Evolutionary conservation across 805 yeast species (phyloP), one percentile per base, ranked within the genome.

Genomic region (Candida quercuum): DNA sequence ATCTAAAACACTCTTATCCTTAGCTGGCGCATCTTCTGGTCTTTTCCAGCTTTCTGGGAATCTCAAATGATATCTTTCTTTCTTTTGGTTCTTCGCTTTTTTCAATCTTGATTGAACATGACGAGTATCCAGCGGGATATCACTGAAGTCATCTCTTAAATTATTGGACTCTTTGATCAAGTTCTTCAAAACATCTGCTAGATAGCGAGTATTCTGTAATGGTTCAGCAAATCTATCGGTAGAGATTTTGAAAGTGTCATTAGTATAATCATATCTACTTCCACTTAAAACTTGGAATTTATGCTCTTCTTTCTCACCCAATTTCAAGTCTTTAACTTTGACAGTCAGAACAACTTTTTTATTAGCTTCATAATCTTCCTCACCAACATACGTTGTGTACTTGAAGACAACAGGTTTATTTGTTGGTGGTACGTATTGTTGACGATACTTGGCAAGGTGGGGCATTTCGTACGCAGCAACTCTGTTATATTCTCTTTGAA

Each of bases 391-490:
- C 29, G 83, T 78, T 14, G 85, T 76, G 64, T 80, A 89, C 48
- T 79, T 76, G 54, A 83, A 84, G 27, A 67, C 66, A 28, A 88
- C 65, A 5, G 88, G 87, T 14, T 52, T 55, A 10, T 49, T 47
- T 6, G 68, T 47, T 12, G 67, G 67, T 16, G 81, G 81, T 24
- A 53, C 58, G 64, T 85, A 89, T 42, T 69, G 71, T 60, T 82
- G 78, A 49, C 91, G 81, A 57, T 71, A 84, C 59, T 86, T 78
- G 29, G 81, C 78, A 46, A 93, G 69, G 39, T 78, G 72, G 6
- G 99, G 99, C 69, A 91, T 72, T 58, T 91, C 98, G 63, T 82
- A 91, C 0, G 97, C 96, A 10, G 94, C 86, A 31, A 86, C 69
- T 51, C 97, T 74, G 54, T 81, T 81, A 52, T 81, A 78, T 46